Conservation (phyloP, 1,284 basidiomycete genomes). For the Apiotrichum mycotoxinovorans region DNA sequence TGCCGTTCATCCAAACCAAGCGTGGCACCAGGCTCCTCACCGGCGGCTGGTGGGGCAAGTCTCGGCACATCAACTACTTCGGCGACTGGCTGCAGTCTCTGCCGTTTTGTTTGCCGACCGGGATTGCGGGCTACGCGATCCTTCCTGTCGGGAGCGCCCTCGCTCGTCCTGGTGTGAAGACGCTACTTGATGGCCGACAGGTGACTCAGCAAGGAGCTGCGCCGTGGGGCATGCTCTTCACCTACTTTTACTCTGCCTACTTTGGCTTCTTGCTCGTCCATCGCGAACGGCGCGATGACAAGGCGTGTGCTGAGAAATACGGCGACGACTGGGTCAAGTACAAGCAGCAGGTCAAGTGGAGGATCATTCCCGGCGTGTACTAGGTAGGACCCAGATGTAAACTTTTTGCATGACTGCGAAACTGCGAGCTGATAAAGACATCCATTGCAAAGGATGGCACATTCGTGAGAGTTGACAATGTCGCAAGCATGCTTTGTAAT, state of each 20-base stretch:
- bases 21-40: slow-evolving; percentile 9
- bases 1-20: slow-evolving; percentile 9
- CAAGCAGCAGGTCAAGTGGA: slow-evolving; percentile 3
- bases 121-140: slow-evolving; percentile 2
- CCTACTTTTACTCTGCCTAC: slow-evolving; percentile 12
- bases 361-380: slow-evolving; percentile 9
- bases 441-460: too few species aligned
- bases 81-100: slow-evolving; percentile 12
- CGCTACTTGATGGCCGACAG: slow-evolving; percentile 6
- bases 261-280: slow-evolving; percentile 8
- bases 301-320: slow-evolving; percentile 9
- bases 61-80: slow-evolving; percentile 13
- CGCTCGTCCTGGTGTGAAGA: neutral
- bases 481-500: too few species aligned
- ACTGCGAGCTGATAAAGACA: too few species aligned
- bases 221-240: slow-evolving; percentile 11
- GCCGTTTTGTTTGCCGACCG: slow-evolving; percentile 8
- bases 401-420: too few species aligned
- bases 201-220: slow-evolving; percentile 2
- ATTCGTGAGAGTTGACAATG: too few species aligned
- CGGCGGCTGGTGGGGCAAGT: slow-evolving; percentile 8
- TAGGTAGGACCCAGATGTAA: neutral
- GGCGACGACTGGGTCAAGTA: slow-evolving; percentile 9
- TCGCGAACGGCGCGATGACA: slow-evolving; percentile 10
- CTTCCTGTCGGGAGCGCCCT: neutral